Conservation (phyloP, 164 flowering plant species). For the Saururus chinensis region DNA sequence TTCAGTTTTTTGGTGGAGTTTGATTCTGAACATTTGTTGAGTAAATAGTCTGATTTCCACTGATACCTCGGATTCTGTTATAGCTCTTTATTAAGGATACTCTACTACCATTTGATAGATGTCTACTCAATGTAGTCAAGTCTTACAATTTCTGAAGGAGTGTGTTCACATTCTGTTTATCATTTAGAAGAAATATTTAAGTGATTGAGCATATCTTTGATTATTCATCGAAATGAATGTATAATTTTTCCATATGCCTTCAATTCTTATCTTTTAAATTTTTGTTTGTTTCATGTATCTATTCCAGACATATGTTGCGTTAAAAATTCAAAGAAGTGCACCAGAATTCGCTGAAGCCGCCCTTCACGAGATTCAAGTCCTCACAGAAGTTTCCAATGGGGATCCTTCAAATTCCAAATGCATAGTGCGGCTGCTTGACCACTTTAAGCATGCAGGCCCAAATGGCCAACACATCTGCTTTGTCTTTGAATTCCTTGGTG, state of each 20-base stretch:
- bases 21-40: too few relatives aligned
- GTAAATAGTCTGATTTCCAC: too few relatives aligned
- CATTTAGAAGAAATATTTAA: too few relatives aligned
- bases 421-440: constrained; percentile 61
- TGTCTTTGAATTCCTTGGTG: constrained; percentile 92
- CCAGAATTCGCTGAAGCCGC: constrained; percentile 86
- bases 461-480: constrained; percentile 92
- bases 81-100: too few relatives aligned
- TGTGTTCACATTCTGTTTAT: too few relatives aligned
- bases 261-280: neutral
- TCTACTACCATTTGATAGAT: too few relatives aligned
- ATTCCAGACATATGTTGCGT: constrained; percentile 70
- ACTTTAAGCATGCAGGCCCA: constrained; percentile 87
- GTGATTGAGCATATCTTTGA: neutral
- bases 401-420: constrained; percentile 56
- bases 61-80: too few relatives aligned
- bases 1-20: too few relatives aligned
- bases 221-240: too few relatives aligned
- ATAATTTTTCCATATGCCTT: neutral
- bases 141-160: too few relatives aligned
- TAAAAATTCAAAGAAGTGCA: constrained; percentile 91
- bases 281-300: neutral
- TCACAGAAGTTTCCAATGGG: constrained; percentile 59
- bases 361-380: constrained; percentile 75
- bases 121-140: too few relatives aligned